Evolutionary conservation across 192 early-diverging fungal genomes (phyloP).

Genomic region (Gaertneriomyces semiglobifer): DNA sequence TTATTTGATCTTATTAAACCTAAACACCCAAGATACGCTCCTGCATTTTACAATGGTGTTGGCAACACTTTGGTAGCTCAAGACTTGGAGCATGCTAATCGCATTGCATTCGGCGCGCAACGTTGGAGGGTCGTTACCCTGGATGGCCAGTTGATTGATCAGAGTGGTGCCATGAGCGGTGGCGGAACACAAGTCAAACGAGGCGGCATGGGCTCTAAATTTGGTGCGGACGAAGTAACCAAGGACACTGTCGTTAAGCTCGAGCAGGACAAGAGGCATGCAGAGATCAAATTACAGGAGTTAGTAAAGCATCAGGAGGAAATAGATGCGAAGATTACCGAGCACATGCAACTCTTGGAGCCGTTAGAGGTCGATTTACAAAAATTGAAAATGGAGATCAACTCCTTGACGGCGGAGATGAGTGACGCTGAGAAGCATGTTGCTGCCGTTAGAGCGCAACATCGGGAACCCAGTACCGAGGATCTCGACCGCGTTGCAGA

Average conservation of each 20-base stretch:
- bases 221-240: conserved; percentile 28
- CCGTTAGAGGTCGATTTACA: conserved; percentile 7
- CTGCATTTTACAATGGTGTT: conserved; percentile 85
- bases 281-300: conserved; percentile 11
- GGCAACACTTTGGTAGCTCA: conserved; percentile 83
- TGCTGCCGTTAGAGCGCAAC: conserved; percentile 35
- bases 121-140: conserved; percentile 93
- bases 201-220: conserved; percentile 88
- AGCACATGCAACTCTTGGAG: conserved; percentile 16
- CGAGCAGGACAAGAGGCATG: conserved; percentile 34
- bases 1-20: conserved; percentile 87
- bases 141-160: conserved; percentile 87
- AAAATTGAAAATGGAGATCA: conserved; percentile 26
- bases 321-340: conserved; percentile 20
- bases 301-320: background rate
- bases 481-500: conserved; percentile 54
- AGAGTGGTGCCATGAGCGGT: conserved; percentile 88
- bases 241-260: conserved; percentile 45
- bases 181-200: conserved; percentile 71
- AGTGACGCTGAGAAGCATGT: conserved; percentile 67
- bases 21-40: conserved; percentile 65
- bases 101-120: conserved; percentile 71
- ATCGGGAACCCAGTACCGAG: conserved; percentile 48
- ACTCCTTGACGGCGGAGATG: conserved; percentile 47
- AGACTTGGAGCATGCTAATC: conserved; percentile 78